phyloP scores from a whole-genome alignment of 768 basidiomycete species.

The Rossbeevera mucosa region DNA sequence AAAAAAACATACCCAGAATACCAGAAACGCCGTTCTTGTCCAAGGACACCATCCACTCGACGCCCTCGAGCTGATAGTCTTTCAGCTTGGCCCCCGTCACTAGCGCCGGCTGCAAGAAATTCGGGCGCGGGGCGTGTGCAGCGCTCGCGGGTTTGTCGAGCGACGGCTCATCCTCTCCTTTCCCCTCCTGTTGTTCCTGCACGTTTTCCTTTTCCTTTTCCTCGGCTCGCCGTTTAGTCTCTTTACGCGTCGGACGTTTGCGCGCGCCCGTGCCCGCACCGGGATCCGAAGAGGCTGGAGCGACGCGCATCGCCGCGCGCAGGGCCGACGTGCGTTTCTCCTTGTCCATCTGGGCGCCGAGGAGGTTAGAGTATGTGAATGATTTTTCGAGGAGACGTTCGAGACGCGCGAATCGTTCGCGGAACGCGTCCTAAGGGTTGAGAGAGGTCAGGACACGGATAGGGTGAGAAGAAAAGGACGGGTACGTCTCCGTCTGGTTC shows the following conservation, averaged over 20 bases:
- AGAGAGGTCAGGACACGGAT: not conserved
- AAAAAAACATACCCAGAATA: constrained; percentile 57
- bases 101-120: constrained; percentile 67
- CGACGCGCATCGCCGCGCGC: constrained; percentile 26
- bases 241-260: constrained; percentile 12
- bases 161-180: not conserved
- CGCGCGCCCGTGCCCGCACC: constrained; percentile 2
- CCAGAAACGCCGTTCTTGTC: constrained; percentile 83
- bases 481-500: not conserved
- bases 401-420: constrained; percentile 48
- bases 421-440: constrained; percentile 39
- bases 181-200: not conserved
- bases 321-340: constrained; percentile 33
- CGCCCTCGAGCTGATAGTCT: constrained; percentile 88
- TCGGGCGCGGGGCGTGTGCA: constrained; percentile 19
- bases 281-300: not conserved
- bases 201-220: not conserved
- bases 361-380: constrained; percentile 63
- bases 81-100: constrained; percentile 85
- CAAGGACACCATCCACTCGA: constrained; percentile 91
- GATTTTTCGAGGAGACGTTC: constrained; percentile 72
- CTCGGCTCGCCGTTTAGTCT: constrained; percentile 10
- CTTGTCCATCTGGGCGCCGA: constrained; percentile 73
- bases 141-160: constrained; percentile 14
- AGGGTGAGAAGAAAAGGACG: constrained; percentile 13